A percentile compares a stretch with the other conserved stretches of the same genome.
Evolutionary conservation across 2,329 filamentous ascomycete genomes (phyloP).

Genomic region (Escovopsis sp.): DNA sequence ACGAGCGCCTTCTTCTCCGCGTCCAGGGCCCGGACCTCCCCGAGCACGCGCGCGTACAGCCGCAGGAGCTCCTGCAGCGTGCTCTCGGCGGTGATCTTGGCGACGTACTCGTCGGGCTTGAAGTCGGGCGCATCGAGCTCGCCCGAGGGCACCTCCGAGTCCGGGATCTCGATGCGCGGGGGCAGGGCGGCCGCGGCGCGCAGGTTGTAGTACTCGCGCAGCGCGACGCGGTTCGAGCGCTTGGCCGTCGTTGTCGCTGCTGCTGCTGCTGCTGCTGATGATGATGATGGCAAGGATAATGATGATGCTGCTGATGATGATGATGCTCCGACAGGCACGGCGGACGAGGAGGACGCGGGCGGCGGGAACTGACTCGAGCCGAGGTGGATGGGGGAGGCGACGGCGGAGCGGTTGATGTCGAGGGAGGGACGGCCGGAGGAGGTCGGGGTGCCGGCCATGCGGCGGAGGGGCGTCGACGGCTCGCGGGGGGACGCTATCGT

Average conservation of each 20-base stretch:
- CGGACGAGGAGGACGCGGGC: conserved; percentile 10
- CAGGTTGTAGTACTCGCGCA: conserved; percentile 92
- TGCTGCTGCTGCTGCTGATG: too few relatives aligned
- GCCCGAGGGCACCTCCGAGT: conserved; percentile 45
- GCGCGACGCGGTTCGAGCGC: conserved; percentile 63
- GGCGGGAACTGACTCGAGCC: conserved; percentile 19
- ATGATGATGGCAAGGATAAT: too few relatives aligned
- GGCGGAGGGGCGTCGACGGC: conserved; percentile 40
- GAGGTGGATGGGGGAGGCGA: conserved; percentile 32
- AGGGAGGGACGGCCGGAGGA: conserved; percentile 64
- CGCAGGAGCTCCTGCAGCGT: conserved; percentile 54
- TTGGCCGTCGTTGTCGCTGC: conserved; percentile 18
- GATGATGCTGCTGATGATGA: too few relatives aligned
- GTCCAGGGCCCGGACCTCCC: conserved; percentile 78
- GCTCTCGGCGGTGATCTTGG: conserved; percentile 43
- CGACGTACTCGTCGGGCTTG: conserved; percentile 55
- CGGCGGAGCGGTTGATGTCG: conserved; percentile 47
- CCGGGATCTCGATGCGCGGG: conserved; percentile 27
- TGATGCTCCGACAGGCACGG: too few relatives aligned
- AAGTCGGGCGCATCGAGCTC: conserved; percentile 67
- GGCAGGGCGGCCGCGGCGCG: conserved; percentile 22
- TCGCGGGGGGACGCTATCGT: conserved; percentile 51
- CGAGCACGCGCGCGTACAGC: conserved; percentile 55
- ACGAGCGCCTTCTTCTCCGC: conserved; percentile 94
- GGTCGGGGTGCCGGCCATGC: conserved; percentile 47